Evolutionary conservation across 345 rosid genomes (phyloP), one percentile per base, ranked within the genome.

Genomic region (Salix exigua): DNA sequence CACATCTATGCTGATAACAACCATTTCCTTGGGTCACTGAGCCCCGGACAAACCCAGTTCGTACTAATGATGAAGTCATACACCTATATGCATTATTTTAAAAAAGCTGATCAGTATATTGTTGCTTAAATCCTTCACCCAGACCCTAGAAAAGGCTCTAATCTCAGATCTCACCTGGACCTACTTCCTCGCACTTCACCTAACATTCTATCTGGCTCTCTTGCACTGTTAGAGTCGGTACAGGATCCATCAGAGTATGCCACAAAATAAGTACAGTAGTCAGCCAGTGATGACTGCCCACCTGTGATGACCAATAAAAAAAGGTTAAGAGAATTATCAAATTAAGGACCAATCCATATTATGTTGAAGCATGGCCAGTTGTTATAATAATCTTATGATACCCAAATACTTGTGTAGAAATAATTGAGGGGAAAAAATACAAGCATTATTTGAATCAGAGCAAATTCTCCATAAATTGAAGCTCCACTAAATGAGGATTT

Each of bases 241-340:
- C 99, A 96, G 35, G 98, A 96, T 74, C 99, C 99, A 86, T 96
- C 99, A 73, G 99, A 96, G 75, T 96, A 96, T 23, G 99, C 99
- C 79, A 96, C 99, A 82, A 91, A 93, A 78, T 96, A 96, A 58
- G 98, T 89, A 81, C 99, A 96, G 81, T 93, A 96, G 89, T 96
- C 99, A 51, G 99, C 98, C 78, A 93, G 80, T 38, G 97, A 92
- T 66, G 99, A 96, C 87, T 96, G 99, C 73, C 99, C 99, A 26
- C 99, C 99, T 96, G 93, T 82, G 83, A 81, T 48, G 63, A 42
- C 40, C 75, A 80, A 55, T 21, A 70, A 74, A 64, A 76, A 48
- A 51, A 64, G 67, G 66, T 77, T 71, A 73, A 21, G 21, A 31
- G 11, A 33, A n/a, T 74, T 19, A 46, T 46, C 66, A 61, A 33